These are phyloP conservation scores for Asterophora lycoperdoides DNA, from an alignment of 768 basidiomycete genomes.

Conservation along the genomic window DNA sequence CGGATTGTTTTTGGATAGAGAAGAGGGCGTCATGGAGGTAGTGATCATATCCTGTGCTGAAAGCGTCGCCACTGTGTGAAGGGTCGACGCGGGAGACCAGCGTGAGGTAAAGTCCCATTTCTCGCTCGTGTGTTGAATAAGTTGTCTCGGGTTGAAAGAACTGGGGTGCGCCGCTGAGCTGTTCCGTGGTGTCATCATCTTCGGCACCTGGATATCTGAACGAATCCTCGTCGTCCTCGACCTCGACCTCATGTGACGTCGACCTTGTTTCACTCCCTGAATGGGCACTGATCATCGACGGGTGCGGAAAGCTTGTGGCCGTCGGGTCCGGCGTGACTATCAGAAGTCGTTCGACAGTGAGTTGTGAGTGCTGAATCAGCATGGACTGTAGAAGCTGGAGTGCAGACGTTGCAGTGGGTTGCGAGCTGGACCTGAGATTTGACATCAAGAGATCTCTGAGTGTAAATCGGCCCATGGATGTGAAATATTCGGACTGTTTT, in stretches of 20 bases:
- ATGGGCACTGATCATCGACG: conserved; percentile 33
- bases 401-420: conserved; percentile 67
- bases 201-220: conserved; percentile 24
- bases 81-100: conserved; percentile 78
- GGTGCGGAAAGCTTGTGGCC: conserved; percentile 74
- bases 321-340: conserved; percentile 62
- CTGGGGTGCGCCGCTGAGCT: conserved; percentile 26
- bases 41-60: conserved; percentile 83
- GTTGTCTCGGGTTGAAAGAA: conserved; percentile 69
- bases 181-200: conserved; percentile 1
- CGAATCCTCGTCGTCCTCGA: conserved; percentile 50
- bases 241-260: conserved; percentile 33
- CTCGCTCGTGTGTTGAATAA: conserved; percentile 76
- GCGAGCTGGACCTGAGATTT: conserved; percentile 66
- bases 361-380: conserved; percentile 61
- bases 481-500: conserved; percentile 77
- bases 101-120: conserved; percentile 75
- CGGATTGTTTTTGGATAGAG: conserved; percentile 61
- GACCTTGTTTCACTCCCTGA: conserved; percentile 7
- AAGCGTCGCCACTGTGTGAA: conserved; percentile 60
- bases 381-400: conserved; percentile 79
- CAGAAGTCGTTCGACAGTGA: conserved; percentile 65
- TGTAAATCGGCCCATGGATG: conserved; percentile 83
- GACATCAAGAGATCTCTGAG: conserved; percentile 84
- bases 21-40: conserved; percentile 75